A percentile compares a stretch with the other conserved stretches of the same genome.
Evolutionary conservation across 495 filamentous ascomycete species (phyloP).

Genomic region (Penicillium crystallinum): DNA sequence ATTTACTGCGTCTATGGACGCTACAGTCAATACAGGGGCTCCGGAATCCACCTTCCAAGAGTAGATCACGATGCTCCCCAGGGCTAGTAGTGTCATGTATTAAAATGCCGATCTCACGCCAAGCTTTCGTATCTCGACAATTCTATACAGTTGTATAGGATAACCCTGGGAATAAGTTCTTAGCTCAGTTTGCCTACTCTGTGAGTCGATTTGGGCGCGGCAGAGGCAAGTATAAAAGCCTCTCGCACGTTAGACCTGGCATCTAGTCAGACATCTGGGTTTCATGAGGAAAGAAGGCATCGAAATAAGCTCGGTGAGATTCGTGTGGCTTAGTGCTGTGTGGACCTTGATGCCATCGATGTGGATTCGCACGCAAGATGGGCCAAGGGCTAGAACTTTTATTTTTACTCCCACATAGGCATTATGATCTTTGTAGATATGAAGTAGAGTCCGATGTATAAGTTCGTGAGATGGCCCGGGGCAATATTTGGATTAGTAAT

Average conservation of each 20-base stretch:
- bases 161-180: not conserved
- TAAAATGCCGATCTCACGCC: not conserved
- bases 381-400: not conserved
- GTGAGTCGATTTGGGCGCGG: not conserved
- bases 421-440: too few relatives aligned
- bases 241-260: not conserved
- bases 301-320: conserved; percentile 4
- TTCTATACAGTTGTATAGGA: not conserved
- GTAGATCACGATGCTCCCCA: not conserved
- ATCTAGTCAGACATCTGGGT: too few relatives aligned
- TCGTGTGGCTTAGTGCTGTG: not conserved
- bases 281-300: not conserved
- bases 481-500: too few relatives aligned
- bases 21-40: not conserved
- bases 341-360: conserved; percentile 14
- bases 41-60: not conserved
- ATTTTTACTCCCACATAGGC: too few relatives aligned
- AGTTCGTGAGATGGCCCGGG: too few relatives aligned
- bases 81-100: not conserved
- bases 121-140: not conserved
- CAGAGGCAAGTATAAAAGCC: not conserved
- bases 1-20: not conserved
- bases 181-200: not conserved
- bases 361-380: conserved; percentile 23
- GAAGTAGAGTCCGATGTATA: too few relatives aligned